Percentiles rank a stretch among this genome's conserved stretches.
phyloP scores from a whole-genome alignment of 148 eudicot genomes.

The Agrostemma githago region DNA sequence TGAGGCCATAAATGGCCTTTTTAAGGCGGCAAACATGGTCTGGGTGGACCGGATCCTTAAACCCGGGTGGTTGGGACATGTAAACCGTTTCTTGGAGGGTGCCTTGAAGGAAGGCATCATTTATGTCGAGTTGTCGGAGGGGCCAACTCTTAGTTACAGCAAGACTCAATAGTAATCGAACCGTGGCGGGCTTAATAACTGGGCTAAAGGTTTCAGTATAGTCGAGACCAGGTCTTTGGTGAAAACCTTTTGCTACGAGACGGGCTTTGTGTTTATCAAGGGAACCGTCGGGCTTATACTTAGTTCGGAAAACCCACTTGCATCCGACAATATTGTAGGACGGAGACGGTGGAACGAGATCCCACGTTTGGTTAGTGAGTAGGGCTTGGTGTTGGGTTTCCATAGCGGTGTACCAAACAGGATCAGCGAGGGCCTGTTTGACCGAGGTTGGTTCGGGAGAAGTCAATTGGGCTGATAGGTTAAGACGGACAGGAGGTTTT shows the following conservation, averaged over 20 bases:
- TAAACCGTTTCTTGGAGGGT: neutral
- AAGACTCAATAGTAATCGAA: neutral
- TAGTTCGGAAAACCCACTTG: neutral
- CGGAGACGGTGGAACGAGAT: neutral
- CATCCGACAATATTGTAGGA: neutral
- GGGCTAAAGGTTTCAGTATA: neutral
- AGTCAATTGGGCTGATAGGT: too few species aligned
- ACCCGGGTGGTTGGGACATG: neutral
- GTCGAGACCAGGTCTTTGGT: neutral
- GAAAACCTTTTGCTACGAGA: neutral
- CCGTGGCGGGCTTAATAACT: neutral
- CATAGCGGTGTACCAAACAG: neutral
- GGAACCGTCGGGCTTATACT: neutral
- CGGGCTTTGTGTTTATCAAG: neutral
- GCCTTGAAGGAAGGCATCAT: neutral
- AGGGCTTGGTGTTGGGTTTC: neutral
- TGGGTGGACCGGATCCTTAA: neutral
- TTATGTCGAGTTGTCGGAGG: neutral
- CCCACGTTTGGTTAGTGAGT: neutral
- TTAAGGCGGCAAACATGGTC: neutral
- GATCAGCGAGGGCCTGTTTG: neutral
- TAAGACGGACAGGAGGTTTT: too few species aligned
- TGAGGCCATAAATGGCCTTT: neutral
- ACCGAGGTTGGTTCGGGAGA: neutral
- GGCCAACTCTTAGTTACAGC: neutral